Base-by-base conservation (phyloP, 2,329 filamentous ascomycete genomes). In the Fusarium chlamydosporum region DNA sequence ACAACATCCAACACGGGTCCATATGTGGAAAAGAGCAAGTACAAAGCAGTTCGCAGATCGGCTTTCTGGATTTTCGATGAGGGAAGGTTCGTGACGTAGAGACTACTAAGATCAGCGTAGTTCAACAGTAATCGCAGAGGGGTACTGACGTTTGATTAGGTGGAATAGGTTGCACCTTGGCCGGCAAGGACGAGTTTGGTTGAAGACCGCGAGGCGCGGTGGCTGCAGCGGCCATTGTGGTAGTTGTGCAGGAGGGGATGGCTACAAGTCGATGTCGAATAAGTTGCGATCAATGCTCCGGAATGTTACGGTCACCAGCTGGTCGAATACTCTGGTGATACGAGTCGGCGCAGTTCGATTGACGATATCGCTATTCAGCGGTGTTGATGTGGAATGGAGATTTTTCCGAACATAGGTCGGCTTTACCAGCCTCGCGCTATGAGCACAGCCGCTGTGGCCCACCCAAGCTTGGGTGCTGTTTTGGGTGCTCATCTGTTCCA, bases 21-120 rank as follows among this genome's bases (percentile, higher is more conserved):
- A 77, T 97, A 97, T 15, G 94, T 97, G 12, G 94, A 93, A 79
- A 98, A 98, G 13, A 98, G 87, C 79, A 94, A 92, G 82, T 99
- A 99, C 31, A 99, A 86, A 7, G 91, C 91, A 45, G 93, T 91
- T 75, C 94, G 90, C 41, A 99, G 82, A 78, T 98, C 94, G 65
- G 88, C 85, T 79, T 98, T 99, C 76, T 92, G 92, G 67, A 98
- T 88, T 82, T 97, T 97, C 65, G 94, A 88, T 23, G 93, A 93
- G 1, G 87, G 87, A 4, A 99, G 86, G 75, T 97, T 97, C 53
- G 89, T 92, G 74, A 97, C 86, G 78, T 98, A 99, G 68, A 99
- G 87, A 11, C 93, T 96, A 47, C 3, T 10, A n/a, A 13, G 29
- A 18, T 65, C 47, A 72, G 69, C 46, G 52, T 33, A 18, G 7